phyloP scores from a whole-genome alignment of 495 filamentous ascomycete genomes.

The Trichoderma reesei region DNA sequence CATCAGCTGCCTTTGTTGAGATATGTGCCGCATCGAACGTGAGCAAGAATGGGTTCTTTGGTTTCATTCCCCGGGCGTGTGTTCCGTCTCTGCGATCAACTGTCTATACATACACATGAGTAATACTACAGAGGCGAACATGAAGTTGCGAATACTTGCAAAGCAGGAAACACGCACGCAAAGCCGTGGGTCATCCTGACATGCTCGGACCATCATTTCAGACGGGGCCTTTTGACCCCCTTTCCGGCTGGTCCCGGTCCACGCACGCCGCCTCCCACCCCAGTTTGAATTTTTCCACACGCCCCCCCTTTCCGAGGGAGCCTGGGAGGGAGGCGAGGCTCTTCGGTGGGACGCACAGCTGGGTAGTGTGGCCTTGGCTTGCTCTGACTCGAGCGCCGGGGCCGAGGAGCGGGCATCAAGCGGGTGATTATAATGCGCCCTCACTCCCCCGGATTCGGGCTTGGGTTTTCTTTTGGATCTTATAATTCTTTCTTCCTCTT shows the following conservation, averaged over 20 bases:
- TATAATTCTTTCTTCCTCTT: neutral
- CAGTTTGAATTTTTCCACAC: neutral
- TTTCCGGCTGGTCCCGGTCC: slow-evolving; percentile 6
- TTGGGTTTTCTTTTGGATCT: neutral
- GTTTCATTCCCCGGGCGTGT: no score
- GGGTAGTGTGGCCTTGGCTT: neutral
- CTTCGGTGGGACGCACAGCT: neutral
- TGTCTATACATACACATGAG: no score
- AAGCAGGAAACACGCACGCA: neutral
- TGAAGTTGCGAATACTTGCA: no score
- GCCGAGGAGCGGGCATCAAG: neutral
- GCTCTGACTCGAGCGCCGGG: slow-evolving; percentile 7
- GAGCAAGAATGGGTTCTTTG: no score
- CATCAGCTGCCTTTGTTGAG: no score
- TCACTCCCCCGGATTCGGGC: neutral
- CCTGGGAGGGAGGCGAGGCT: slow-evolving; percentile 8
- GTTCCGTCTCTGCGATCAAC: no score
- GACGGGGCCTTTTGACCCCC: neutral
- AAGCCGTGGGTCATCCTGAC: slow-evolving; percentile 2
- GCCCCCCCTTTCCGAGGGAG: neutral
- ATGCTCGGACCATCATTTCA: neutral
- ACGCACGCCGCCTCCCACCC: neutral
- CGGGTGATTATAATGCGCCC: neutral
- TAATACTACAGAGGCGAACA: no score
- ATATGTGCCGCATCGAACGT: no score